Evolutionary conservation across 75 land plant species (phyloP).

Genomic region (Selaginella tamariscina): DNA sequence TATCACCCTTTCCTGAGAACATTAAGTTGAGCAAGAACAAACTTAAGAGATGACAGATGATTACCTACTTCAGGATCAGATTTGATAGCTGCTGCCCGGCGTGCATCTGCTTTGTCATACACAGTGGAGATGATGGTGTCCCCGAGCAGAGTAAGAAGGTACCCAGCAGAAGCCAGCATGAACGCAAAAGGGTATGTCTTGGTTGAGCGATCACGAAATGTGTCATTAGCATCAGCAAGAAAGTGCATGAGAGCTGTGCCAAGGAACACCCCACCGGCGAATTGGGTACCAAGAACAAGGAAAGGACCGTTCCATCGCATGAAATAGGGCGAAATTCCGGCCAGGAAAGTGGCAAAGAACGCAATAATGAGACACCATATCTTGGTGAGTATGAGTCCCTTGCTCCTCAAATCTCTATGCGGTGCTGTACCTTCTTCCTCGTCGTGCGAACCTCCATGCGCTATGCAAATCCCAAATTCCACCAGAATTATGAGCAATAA

Average conservation of each 20-base stretch:
- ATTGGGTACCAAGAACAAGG: slow-evolving; percentile 66
- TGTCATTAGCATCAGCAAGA: slow-evolving; percentile 45
- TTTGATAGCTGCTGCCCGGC: neutral
- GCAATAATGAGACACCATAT: slow-evolving; percentile 51
- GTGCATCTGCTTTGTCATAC: slow-evolving; percentile 14
- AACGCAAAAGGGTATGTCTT: slow-evolving; percentile 63
- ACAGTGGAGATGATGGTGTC: slow-evolving; percentile 38
- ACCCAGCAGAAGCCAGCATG: slow-evolving; percentile 66
- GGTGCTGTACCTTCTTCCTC: neutral
- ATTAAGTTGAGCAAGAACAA: neutral
- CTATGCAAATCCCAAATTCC: too few species aligned
- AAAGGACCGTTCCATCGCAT: slow-evolving; percentile 57
- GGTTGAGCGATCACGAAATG: slow-evolving; percentile 38
- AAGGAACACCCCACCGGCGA: slow-evolving; percentile 77
- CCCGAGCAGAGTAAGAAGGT: slow-evolving; percentile 53
- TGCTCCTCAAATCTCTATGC: slow-evolving; percentile 31
- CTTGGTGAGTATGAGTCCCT: slow-evolving; percentile 43
- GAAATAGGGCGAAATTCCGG: slow-evolving; percentile 78
- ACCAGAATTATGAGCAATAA: too few species aligned
- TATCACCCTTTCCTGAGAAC: neutral
- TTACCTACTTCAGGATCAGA: neutral
- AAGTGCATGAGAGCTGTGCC: slow-evolving; percentile 75
- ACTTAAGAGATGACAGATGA: neutral
- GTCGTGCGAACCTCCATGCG: neutral
- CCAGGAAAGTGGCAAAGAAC: slow-evolving; percentile 55